These are phyloP conservation scores for Fomitopsis betulina DNA, from an alignment of 1,284 basidiomycete species.

Conservation along the genomic window DNA sequence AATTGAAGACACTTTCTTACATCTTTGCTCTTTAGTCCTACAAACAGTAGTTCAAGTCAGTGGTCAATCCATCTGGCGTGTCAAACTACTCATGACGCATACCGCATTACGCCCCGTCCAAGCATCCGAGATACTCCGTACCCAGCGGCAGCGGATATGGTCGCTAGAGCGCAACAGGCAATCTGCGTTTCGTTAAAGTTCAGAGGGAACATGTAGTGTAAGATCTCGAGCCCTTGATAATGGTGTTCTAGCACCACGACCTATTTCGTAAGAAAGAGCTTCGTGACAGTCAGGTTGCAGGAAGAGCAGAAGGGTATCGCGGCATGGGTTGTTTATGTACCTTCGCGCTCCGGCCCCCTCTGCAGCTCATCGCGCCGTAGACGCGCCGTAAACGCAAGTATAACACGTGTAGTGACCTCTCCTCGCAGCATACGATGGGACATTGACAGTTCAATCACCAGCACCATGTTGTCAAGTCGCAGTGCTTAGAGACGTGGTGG, in stretches of 20 bases:
- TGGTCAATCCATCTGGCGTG: not conserved
- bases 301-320: not conserved
- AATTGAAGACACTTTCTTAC: not conserved
- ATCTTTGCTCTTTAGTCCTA: not conserved
- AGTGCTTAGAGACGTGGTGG: too few species aligned
- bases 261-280: not conserved
- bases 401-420: slow-evolving; percentile 6
- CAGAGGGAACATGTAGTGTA: slow-evolving; percentile 21
- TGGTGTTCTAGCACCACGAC: not conserved
- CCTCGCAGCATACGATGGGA: not conserved
- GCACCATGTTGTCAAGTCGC: too few species aligned
- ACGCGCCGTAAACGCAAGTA: slow-evolving; percentile 11
- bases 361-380: slow-evolving; percentile 1
- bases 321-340: not conserved
- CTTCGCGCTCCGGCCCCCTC: not conserved
- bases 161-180: slow-evolving; percentile 26
- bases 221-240: not conserved
- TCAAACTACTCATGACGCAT: not conserved
- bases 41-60: not conserved
- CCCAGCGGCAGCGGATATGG: slow-evolving; percentile 26
- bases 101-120: slow-evolving; percentile 11
- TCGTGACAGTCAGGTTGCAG: not conserved
- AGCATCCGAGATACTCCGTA: slow-evolving; percentile 20
- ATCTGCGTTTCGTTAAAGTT: slow-evolving; percentile 26
- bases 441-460: too few species aligned